phyloP scores from a whole-genome alignment of 73 alveolate genomes.

The Paramecium pentaurelia region DNA sequence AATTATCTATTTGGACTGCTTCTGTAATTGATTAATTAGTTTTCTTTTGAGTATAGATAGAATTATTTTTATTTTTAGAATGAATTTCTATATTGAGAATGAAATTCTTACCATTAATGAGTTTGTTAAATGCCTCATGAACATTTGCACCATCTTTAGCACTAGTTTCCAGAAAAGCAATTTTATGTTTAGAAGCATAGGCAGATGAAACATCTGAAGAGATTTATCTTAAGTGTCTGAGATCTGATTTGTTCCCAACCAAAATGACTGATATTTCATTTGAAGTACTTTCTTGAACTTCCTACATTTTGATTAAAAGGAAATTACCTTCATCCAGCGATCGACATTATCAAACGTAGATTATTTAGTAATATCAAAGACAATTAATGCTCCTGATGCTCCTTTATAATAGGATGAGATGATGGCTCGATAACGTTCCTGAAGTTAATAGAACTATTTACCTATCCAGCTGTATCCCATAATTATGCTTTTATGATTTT shows the following conservation, averaged over 20 bases:
- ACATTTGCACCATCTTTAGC: constrained; percentile 11
- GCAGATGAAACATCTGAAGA: constrained; percentile 42
- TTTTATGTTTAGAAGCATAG: not conserved
- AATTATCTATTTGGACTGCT: not conserved
- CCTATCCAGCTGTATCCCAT: constrained; percentile 96
- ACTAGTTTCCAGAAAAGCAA: not conserved
- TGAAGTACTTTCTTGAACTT: constrained; percentile 56
- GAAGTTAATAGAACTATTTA: constrained; percentile 40
- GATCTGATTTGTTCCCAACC: constrained; percentile 49
- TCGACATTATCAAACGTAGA: constrained; percentile 36
- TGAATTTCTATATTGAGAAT: not conserved
- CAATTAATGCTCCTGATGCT: constrained; percentile 61
- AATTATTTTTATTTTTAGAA: not conserved
- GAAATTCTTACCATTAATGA: not conserved
- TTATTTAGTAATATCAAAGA: constrained; percentile 58
- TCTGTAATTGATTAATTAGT: not conserved
- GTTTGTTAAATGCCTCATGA: not conserved
- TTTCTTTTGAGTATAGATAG: not conserved
- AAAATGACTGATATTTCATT: not conserved
- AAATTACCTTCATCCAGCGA: constrained; percentile 37
- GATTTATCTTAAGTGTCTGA: constrained; percentile 25
- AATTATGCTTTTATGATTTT: constrained; percentile 71
- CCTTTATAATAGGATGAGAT: constrained; percentile 63
- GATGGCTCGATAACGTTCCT: constrained; percentile 64
- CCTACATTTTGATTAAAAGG: constrained; percentile 18